Base-by-base conservation (phyloP, 345 rosid genomes). In the Physaria fendleri region DNA sequence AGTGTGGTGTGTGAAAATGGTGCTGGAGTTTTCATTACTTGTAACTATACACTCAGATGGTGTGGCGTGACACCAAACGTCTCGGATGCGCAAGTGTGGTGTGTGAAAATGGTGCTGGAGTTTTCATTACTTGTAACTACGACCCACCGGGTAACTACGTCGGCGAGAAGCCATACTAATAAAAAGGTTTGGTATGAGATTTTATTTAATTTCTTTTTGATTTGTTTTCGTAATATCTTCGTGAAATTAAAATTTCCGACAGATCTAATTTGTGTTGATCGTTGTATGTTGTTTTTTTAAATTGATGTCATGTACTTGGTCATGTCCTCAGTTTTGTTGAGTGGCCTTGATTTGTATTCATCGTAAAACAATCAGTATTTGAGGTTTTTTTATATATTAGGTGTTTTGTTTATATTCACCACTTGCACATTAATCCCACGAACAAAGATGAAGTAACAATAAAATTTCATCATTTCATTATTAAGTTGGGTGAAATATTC, bases 111-210 rank as follows among this genome's bases (percentile, higher is more conserved):
- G 86, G 80, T 3, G 63, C 53, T 3, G 96, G 96, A 4, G 90
- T 83, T 24, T 91, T 91, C 78, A 85, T 91, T 69, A 82, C 79
- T 59, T 91, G 98, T 70, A 88, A 85, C 71, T 91, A 91, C 69
- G 95, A 91, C 70, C 98, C 98, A 49, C 98, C 98, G 10, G 98
- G 98, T 61, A 91, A 88, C 65, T 88, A 66, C 56, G 73, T 85
- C 45, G 98, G 98, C 8, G 85, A 91, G 69, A 82, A 72, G 81
- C 98, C 98, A 13, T 88, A 88, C 47, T 91, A 68, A 85, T 9
- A 34, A 10, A 27, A 16, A 17, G 28, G 45, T 12, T 14, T 45
- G 25, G 46, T 59, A 14, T 23, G 42, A 51, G 41, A 44, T 27
- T 35, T 37, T 35, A 53, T 38, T 30, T 55, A 17, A 29, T 54